Base-by-base conservation (phyloP, 2,329 filamentous ascomycete species). In the Aspergillus sp. region DNA sequence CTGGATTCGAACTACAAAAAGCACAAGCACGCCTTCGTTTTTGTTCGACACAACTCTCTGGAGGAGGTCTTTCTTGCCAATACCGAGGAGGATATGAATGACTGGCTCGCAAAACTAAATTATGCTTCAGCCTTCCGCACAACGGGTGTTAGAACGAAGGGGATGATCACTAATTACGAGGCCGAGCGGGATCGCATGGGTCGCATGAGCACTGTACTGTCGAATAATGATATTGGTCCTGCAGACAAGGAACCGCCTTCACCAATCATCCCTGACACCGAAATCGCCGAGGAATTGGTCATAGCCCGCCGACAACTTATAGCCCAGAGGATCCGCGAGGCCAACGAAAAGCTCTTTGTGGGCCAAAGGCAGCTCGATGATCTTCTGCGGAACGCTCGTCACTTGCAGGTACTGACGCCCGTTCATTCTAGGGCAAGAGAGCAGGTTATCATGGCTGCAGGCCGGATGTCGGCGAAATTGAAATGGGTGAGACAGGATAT, bases 401-500 rank as follows among this genome's bases (percentile, higher is more conserved):
- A 98, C 66, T 73, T 98, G 33, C 83, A 91, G 47, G 82, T 97
- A 13, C 70, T 97, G 26, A 88, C 91, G 1, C 93, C 93, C 0
- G 89, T 98, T 37, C 87, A 95, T 58, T 82, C 85, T n/a, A 90
- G 90, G 66, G 90, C 89, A 0, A 79, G 93, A 47, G 91, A 97
- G 47, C 81, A 89, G 46, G 78, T 97, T 43, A 77, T 96, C n/a
- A 76, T 86, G 51, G 86, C 89, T 12, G 91, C 93, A 13, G 88
- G 85, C 5, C 82, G 86, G 6, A 84, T 95, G 68, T 83, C 90
- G 44, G 89, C 89, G 4, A 90, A 91, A 62, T 71, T 98, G 47
- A 95, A 93, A 63, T 96, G 91, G 91, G 83, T 85, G n/a, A 79
- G 91, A 48, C 85, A 94, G 62, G 89, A 95, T 53, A 93, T 96